Base-by-base conservation (phyloP, 352 stramenopile species). In the Phytopythium kandeliae region DNA sequence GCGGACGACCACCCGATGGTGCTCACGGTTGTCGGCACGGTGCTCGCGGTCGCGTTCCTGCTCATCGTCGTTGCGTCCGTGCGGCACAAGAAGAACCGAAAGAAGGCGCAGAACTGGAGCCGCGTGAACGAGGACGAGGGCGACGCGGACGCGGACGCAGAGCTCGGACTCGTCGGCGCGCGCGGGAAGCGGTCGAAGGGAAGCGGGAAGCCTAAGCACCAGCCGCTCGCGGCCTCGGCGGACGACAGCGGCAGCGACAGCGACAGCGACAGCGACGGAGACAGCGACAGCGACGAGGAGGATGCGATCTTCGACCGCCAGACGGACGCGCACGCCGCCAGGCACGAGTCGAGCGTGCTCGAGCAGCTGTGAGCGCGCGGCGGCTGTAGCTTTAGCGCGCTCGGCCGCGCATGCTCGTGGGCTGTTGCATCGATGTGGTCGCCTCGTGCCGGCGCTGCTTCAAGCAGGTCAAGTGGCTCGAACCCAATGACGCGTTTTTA, bases 41-140 rank as follows among this genome's bases (percentile, higher is more conserved):
- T 86, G 22, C 65, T 94, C 25, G 84, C 77, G 12, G 66, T 85
- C 10, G 74, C 79, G 19, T 94, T 94, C 48, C 54, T 94, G 10
- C 26, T 89, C 25, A 72, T 82, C 28, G 68, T 89, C 26, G 51
- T 71, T 2, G 65, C 85, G 35, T 86, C 79, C 17, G 59, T 89
- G 38, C 81, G 75, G 57, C 65, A 74, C 24, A 84, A 78, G 62
- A 77, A 73, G 60, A 62, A 68, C 44, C 74, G 73, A 33, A 72
- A 68, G 12, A 69, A 84, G 53, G 67, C 72, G 0, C 62, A 80
- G 40, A 66, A 77, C 26, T 89, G 77, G 72, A 86, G 76, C 31
- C 81, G 81, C 13, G 81, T 89, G 11, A 89, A 88, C 33, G 70
- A 70, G 16, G 21, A 33, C 40, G 71, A 67, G 37, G 82, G 86